Evolutionary conservation across 495 filamentous ascomycete species (phyloP), one percentile per base, ranked within the genome.

Genomic region (Staphylotrichum longicolle): DNA sequence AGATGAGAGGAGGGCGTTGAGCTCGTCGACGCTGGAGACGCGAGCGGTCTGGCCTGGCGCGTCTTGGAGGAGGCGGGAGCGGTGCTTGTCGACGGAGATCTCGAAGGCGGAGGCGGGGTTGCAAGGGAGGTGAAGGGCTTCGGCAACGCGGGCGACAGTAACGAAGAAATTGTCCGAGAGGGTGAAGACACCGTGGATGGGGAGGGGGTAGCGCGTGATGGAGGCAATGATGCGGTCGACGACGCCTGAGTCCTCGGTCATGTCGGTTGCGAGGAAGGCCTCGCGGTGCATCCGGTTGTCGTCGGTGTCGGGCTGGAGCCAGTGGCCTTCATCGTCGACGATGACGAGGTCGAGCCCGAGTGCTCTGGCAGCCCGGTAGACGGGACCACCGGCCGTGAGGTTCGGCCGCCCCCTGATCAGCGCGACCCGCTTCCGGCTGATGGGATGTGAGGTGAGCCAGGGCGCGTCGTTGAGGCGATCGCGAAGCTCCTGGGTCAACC

Each of bases 261-360:
- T 68, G 61, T 73, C 66, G 4, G 69, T 64, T 7, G 65, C 63
- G 3, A 76, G 53, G 49, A 76, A 76, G 5, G 66, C 68, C 52
- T 78, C 71, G 42, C 74, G 76, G 62, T 66, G 72, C 53, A 72
- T 62, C 10, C 57, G 64, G 56, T 74, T 77, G 12, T 74, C 65
- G 6, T 52, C 44, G 0, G 68, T 70, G 30, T 64, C 58, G 6
- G 62, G 63, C 64, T 76, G 67, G 27, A 83, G 63, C 81, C 81
- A 82, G 55, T 81, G 76, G 2, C 79, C 78, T 2, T 71, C 66
- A 6, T 75, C 69, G 51, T 82, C 79, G 27, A 83, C 61, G 30
- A 82, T 70, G 6, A 82, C 72, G 1, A 83, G 66, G 7, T 75
- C 68, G 33, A 82, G 74, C 3, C 75, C 74, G 0, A 83, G 72